A percentile compares a stretch with the other conserved stretches of the same genome.
phyloP scores from a whole-genome alignment of 2,329 filamentous ascomycete species.

The Sporothrix luriei region DNA sequence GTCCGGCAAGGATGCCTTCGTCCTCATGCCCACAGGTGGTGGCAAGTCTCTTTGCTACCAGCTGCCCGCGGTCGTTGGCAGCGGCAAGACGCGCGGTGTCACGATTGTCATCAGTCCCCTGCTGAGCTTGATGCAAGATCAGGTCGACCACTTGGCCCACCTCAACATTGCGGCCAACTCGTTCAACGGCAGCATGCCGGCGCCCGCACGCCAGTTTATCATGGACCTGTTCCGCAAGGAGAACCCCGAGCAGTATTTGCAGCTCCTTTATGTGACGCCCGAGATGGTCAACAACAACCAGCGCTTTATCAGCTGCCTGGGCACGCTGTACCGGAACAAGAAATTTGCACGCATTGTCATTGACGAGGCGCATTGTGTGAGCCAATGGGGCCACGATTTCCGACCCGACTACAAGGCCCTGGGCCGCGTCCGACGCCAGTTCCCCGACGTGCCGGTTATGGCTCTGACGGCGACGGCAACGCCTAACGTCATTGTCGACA shows the following conservation, averaged over 20 bases:
- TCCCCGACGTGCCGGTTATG: conserved; percentile 84
- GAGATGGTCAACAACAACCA: conserved; percentile 91
- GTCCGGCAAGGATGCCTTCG: conserved; percentile 83
- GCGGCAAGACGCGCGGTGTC: conserved; percentile 79
- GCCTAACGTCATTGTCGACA: conserved; percentile 85
- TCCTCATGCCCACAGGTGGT: conserved; percentile 96
- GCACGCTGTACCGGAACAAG: conserved; percentile 66
- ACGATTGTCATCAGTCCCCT: conserved; percentile 95
- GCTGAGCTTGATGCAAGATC: conserved; percentile 95
- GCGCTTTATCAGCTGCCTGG: conserved; percentile 66
- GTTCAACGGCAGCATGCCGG: conserved; percentile 75
- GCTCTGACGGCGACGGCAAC: conserved; percentile 95
- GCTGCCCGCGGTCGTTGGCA: conserved; percentile 79
- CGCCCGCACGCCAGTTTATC: conserved; percentile 65
- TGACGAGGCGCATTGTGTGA: conserved; percentile 98
- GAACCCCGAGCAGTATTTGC: conserved; percentile 73
- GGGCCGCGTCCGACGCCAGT: conserved; percentile 70
- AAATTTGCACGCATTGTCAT: conserved; percentile 91
- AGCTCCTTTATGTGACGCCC: conserved; percentile 92
- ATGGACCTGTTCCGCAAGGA: conserved; percentile 63
- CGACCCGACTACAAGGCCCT: conserved; percentile 91
- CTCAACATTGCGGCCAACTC: conserved; percentile 77
- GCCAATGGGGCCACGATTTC: conserved; percentile 99
- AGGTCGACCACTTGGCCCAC: conserved; percentile 78
- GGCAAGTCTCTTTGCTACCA: conserved; percentile 98